Conservation (phyloP, 345 rosid genomes). For the Noccaea caerulescens region DNA sequence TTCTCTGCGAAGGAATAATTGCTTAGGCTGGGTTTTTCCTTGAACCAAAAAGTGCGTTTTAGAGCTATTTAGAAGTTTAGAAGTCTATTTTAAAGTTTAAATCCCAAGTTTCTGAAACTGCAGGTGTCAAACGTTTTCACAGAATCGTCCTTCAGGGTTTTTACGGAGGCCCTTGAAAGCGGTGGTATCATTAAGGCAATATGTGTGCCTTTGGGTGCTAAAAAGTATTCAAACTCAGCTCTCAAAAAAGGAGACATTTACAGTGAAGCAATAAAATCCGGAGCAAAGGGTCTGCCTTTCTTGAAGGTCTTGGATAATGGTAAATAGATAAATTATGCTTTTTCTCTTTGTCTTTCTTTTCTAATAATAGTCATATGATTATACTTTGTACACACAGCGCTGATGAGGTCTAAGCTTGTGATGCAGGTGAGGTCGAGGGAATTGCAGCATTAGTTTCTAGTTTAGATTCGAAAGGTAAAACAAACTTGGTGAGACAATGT, state of each 20-base stretch:
- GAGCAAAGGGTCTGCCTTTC: constrained; percentile 95
- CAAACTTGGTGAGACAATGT: constrained; percentile 60
- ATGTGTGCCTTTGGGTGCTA: constrained; percentile 79
- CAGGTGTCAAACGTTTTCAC: constrained; percentile 84
- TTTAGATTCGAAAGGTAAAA: constrained; percentile 57
- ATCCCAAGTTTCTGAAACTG: constrained; percentile 37
- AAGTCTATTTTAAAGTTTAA: not conserved
- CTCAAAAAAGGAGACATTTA: constrained; percentile 93
- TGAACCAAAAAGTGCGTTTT: not conserved
- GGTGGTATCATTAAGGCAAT: constrained; percentile 79
- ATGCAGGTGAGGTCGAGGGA: constrained; percentile 68
- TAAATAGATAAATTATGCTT: constrained; percentile 43
- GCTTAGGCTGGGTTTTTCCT: not conserved
- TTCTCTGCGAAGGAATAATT: not conserved
- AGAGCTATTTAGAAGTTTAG: constrained; percentile 9
- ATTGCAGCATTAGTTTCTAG: constrained; percentile 74
- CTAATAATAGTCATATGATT: not conserved
- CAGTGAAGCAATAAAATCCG: constrained; percentile 85
- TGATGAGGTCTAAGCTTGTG: constrained; percentile 23
- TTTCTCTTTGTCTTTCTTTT: not conserved
- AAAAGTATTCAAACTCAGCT: constrained; percentile 77
- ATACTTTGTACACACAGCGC: not conserved
- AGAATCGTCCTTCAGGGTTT: constrained; percentile 78
- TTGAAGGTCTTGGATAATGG: constrained; percentile 90
- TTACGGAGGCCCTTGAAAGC: constrained; percentile 65